Evolutionary conservation across 345 rosid species (phyloP).

Genomic region (Syzygium grande): DNA sequence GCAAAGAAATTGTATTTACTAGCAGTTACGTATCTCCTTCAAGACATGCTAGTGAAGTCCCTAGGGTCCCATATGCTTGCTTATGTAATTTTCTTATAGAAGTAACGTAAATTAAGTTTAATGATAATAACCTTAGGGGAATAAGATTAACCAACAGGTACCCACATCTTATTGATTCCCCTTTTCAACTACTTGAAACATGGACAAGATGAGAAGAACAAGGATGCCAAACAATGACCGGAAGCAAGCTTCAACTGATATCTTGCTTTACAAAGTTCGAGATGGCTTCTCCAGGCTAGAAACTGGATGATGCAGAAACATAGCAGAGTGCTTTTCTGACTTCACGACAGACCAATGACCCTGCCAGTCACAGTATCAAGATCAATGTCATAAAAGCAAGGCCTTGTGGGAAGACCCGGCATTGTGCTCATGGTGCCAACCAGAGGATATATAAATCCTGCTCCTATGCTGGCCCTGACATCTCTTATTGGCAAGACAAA

Average conservation of each 20-base stretch:
- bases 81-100: not conserved
- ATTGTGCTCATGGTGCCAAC: slow-evolving; percentile 98
- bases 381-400: slow-evolving; percentile 93
- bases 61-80: not conserved
- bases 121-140: not conserved
- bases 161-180: not conserved
- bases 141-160: not conserved
- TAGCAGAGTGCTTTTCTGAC: not conserved
- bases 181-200: not conserved
- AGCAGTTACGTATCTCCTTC: not conserved
- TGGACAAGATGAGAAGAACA: not conserved
- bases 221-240: not conserved
- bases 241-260: not conserved
- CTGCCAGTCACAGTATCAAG: slow-evolving; percentile 72
- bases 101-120: not conserved
- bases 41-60: not conserved
- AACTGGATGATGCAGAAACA: not conserved
- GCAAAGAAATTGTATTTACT: not conserved
- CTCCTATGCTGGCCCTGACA: slow-evolving; percentile 94
- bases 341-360: slow-evolving; percentile 80
- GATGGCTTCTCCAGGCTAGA: not conserved
- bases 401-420: slow-evolving; percentile 99
- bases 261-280: not conserved
- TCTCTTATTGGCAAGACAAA: slow-evolving; percentile 82
- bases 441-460: slow-evolving; percentile 91